phyloP scores from a whole-genome alignment of 2,329 filamentous ascomycete genomes.

The Exserohilum turcica region DNA sequence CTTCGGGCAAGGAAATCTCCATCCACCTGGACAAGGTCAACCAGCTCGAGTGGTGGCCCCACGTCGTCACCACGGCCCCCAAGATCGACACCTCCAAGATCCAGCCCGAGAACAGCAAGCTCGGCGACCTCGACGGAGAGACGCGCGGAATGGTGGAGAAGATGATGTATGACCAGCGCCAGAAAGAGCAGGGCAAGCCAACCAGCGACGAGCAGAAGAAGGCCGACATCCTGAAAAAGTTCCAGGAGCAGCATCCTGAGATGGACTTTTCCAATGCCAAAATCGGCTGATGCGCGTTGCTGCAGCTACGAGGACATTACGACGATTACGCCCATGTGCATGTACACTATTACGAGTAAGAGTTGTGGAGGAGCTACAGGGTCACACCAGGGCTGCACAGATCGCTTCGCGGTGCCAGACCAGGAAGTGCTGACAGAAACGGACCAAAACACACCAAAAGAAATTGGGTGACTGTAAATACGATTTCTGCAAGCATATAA shows the following conservation, averaged over 20 bases:
- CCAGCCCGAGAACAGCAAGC: slow-evolving; percentile 86
- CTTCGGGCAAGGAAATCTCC: slow-evolving; percentile 72
- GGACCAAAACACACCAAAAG: background rate
- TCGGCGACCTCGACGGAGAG: slow-evolving; percentile 91
- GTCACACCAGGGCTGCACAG: background rate
- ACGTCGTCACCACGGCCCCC: slow-evolving; percentile 84
- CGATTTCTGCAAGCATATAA: background rate
- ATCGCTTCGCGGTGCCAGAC: background rate
- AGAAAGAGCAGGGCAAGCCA: slow-evolving; percentile 90
- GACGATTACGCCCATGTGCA: background rate
- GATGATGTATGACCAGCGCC: slow-evolving; percentile 99
- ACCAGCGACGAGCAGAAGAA: slow-evolving; percentile 96
- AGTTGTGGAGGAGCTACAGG: background rate
- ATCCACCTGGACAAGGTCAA: slow-evolving; percentile 94
- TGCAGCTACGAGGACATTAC: background rate
- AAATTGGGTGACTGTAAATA: background rate
- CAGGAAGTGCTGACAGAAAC: background rate
- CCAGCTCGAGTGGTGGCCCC: slow-evolving; percentile 98
- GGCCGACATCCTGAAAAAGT: slow-evolving; percentile 85
- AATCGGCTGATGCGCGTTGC: slow-evolving; percentile 51
- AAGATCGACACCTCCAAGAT: slow-evolving; percentile 97
- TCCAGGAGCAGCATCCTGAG: slow-evolving; percentile 79
- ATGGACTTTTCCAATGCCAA: slow-evolving; percentile 72
- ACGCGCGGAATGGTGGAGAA: slow-evolving; percentile 98
- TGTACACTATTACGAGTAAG: background rate